These are phyloP conservation scores for Fusarium siculi DNA, from an alignment of 2,329 filamentous ascomycete species.

Conservation along the genomic window DNA sequence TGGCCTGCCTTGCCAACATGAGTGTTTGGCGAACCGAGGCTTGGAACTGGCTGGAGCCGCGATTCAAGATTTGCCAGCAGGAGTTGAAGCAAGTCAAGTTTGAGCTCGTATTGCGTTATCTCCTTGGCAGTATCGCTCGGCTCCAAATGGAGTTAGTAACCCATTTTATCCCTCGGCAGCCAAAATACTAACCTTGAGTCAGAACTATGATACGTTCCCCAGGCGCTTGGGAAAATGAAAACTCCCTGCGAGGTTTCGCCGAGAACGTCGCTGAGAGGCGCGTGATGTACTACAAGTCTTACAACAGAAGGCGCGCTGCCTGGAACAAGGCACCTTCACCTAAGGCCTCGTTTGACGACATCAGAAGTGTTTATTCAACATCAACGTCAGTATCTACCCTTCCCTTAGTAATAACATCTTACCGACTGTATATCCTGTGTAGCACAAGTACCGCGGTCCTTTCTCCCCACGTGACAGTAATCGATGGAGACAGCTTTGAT, in stretches of 20 bases:
- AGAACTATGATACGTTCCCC: background rate
- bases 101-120: conserved; percentile 3
- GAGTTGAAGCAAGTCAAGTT: conserved; percentile 2
- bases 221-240: background rate
- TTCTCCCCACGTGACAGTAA: too few relatives aligned
- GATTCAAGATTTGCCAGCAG: background rate
- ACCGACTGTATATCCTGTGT: background rate
- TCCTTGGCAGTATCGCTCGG: conserved; percentile 5
- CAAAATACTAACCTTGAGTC: accelerated
- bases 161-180: too few relatives aligned
- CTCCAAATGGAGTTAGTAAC: background rate
- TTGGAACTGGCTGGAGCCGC: conserved; percentile 3
- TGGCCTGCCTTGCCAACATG: background rate
- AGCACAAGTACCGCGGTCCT: background rate
- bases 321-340: background rate
- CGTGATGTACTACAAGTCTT: background rate
- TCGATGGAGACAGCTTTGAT: background rate
- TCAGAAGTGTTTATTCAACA: background rate
- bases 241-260: background rate
- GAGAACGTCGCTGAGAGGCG: background rate
- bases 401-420: accelerated
- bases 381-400: background rate
- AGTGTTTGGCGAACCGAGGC: accelerated
- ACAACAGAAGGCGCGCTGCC: background rate
- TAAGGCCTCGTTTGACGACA: background rate